These are phyloP conservation scores for Syzygium aromaticum DNA, from an alignment of 345 rosid genomes.

Conservation along the genomic window DNA sequence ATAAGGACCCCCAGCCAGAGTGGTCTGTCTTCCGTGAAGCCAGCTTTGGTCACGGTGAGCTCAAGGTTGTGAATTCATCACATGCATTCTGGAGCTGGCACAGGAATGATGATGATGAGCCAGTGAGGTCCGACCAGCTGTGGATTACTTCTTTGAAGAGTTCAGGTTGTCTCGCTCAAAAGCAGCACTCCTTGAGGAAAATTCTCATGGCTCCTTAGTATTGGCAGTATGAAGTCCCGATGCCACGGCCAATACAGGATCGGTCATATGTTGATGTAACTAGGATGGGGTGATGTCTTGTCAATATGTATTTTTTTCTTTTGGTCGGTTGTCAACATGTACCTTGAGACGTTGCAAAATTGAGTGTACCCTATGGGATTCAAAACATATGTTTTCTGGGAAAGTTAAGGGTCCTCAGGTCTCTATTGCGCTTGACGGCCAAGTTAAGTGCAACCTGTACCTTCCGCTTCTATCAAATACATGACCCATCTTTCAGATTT, in stretches of 20 bases:
- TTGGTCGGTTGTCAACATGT: background rate
- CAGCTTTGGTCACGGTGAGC: slow-evolving; percentile 95
- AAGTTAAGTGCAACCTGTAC: background rate
- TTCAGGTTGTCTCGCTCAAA: slow-evolving; percentile 47
- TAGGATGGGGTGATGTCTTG: background rate
- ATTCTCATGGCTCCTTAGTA: slow-evolving; percentile 41
- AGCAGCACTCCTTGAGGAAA: slow-evolving; percentile 30
- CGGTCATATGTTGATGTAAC: background rate
- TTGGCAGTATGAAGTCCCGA: background rate
- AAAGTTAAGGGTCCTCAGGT: background rate
- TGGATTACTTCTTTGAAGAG: slow-evolving; percentile 71
- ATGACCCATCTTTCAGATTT: background rate
- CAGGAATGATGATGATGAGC: slow-evolving; percentile 93
- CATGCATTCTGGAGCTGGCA: slow-evolving; percentile 97
- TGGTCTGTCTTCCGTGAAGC: slow-evolving; percentile 98
- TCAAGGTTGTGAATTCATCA: slow-evolving; percentile 60
- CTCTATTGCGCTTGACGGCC: background rate
- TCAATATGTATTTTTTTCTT: background rate
- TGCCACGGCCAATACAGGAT: background rate
- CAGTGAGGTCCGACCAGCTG: slow-evolving; percentile 67
- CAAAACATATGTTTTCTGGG: background rate
- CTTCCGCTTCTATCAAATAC: background rate
- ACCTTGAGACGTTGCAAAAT: background rate
- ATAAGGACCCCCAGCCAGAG: slow-evolving; percentile 57
- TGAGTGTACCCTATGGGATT: background rate